phyloP scores from a whole-genome alignment of 1,284 basidiomycete genomes.

The Caloboletus inedulis region DNA sequence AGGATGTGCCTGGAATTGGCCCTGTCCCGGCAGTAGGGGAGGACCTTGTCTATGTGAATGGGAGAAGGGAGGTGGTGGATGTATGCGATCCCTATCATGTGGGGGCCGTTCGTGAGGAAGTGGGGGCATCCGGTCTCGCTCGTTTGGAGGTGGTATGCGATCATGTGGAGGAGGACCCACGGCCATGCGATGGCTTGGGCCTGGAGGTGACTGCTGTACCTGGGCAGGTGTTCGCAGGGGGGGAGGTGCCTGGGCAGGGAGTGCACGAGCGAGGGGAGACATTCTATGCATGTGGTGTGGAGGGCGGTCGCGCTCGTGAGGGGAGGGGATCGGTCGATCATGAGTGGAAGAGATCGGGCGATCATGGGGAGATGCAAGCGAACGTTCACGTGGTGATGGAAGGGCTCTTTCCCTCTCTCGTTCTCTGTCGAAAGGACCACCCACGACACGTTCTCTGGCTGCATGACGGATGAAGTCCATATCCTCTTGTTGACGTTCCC shows the following conservation, averaged over 20 bases:
- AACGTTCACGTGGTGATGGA: constrained; percentile 27
- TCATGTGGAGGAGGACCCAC: constrained; percentile 20
- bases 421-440: constrained; percentile 24
- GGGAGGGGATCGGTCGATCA: constrained; percentile 23
- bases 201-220: constrained; percentile 27
- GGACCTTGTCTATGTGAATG: constrained; percentile 22
- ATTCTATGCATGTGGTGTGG: constrained; percentile 22
- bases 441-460: constrained; percentile 23
- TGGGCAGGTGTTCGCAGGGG: constrained; percentile 15
- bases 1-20: constrained; percentile 34
- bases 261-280: constrained; percentile 25
- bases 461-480: constrained; percentile 26
- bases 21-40: constrained; percentile 28
- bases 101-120: constrained; percentile 27
- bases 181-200: constrained; percentile 22
- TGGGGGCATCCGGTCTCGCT: constrained; percentile 28
- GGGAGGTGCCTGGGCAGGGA: constrained; percentile 15
- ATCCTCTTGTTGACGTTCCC: constrained; percentile 30
- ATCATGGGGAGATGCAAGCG: constrained; percentile 21
- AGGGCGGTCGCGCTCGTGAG: constrained; percentile 26
- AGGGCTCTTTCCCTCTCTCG: constrained; percentile 26
- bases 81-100: constrained; percentile 32
- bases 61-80: constrained; percentile 21
- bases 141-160: constrained; percentile 23
- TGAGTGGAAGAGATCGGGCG: constrained; percentile 20